Evolutionary conservation across 768 basidiomycete genomes (phyloP), one percentile per base, ranked within the genome.

Genomic region (Symmetrospora coprosmae): DNA sequence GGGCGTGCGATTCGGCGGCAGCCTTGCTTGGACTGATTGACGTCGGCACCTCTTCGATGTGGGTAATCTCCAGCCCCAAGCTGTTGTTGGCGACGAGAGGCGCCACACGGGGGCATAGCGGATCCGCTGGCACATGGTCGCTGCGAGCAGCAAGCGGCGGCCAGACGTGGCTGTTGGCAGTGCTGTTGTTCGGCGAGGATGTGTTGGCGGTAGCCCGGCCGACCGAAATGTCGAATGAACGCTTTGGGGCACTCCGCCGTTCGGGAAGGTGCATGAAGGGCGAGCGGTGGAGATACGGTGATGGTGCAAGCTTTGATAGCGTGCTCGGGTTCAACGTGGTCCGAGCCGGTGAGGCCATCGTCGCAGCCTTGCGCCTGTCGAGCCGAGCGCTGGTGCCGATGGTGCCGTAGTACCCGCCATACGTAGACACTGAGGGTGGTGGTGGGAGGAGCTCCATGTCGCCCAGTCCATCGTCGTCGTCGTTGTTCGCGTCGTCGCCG

Each of bases 51-150:
- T 33, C 25, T 23, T 58, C 55, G 31, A 58, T 30, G 40, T 58
- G 55, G 25, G 25, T 21, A 21, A 58, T 27, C 28, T 58, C 55
- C 8, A 58, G 28, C n/a, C 55, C 55, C n/a, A 58, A 43, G 25
- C 55, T 58, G 23, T 58, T 58, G 7, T n/a, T 28, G 23, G 14
- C 21, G 49, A 30, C 9, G 49, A 34, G 25, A 50, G 7, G 23
- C 8, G 23, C 9, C 35, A 9, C 35, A 3, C 4, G 35, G 37
- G 33, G 28, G 21, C 35, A 39, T 9, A 3, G 13, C 7, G n/a
- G n/a, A n/a, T n/a, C n/a, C n/a, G n/a, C n/a, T n/a, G n/a, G n/a
- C n/a, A n/a, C n/a, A n/a, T 37, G 35, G 37, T 21, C 21, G 37
- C 51, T 38, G 13, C 4, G 35, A 9, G 37, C 25, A 8, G 21